Evolutionary conservation across 1,284 basidiomycete species (phyloP).

Genomic region (Vanrija humicola): DNA sequence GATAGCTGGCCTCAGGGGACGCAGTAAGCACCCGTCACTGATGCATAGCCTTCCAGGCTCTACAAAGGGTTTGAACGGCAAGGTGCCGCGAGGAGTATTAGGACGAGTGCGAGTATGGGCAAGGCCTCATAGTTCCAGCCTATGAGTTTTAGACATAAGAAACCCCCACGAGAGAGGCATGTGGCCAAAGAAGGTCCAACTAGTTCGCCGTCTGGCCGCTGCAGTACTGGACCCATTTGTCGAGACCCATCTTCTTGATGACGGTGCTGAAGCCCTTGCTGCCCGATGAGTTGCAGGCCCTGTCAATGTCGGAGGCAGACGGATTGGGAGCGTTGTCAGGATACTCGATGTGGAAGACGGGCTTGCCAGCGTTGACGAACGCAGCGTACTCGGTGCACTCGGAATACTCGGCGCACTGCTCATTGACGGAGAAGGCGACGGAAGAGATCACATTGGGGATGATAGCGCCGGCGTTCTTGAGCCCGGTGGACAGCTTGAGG

Average conservation of each 20-base stretch:
- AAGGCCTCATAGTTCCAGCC: no score
- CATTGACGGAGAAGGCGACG: constrained; percentile 12
- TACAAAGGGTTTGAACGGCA: no score
- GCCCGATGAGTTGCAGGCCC: not conserved
- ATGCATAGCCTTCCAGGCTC: no score
- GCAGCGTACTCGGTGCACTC: constrained; percentile 28
- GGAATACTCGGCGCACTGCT: constrained; percentile 13
- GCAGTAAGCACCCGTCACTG: no score
- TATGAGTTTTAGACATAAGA: no score
- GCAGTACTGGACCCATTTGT: constrained; percentile 5
- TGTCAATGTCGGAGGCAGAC: not conserved
- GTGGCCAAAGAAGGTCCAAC: no score
- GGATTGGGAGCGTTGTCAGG: not conserved
- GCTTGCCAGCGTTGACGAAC: constrained; percentile 29
- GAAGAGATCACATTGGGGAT: not conserved
- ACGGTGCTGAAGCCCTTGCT: not conserved
- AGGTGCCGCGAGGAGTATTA: no score
- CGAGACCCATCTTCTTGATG: constrained; percentile 6
- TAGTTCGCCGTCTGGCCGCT: not conserved
- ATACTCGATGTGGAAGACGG: constrained; percentile 36
- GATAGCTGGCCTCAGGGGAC: no score
- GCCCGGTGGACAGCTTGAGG: constrained; percentile 16
- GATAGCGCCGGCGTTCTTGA: constrained; percentile 38
- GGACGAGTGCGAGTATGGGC: no score
- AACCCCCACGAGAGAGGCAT: no score